phyloP scores from a whole-genome alignment of 75 land plant genomes.

The Pinus tabuliformis region DNA sequence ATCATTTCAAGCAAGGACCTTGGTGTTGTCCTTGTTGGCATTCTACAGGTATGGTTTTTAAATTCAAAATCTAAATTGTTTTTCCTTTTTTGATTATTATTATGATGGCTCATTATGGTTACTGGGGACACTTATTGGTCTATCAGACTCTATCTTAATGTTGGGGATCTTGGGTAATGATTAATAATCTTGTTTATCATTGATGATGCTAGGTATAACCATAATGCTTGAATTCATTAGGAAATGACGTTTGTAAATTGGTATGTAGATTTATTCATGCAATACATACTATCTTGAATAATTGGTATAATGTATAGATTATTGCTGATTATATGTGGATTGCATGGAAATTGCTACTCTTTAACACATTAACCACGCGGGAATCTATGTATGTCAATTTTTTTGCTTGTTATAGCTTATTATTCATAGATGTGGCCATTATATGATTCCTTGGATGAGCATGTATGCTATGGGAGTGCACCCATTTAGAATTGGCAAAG shows the following conservation, averaged over 20 bases:
- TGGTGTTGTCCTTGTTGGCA: conserved; percentile 25
- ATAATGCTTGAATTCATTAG: background rate
- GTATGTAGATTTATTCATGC: background rate
- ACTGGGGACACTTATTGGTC: no score
- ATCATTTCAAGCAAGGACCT: conserved; percentile 22
- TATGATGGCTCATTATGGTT: no score
- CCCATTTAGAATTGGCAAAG: no score
- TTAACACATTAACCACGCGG: background rate
- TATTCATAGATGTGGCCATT: background rate
- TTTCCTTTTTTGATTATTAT: background rate
- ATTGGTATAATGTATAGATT: background rate
- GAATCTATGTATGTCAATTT: background rate
- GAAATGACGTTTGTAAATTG: background rate
- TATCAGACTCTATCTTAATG: no score
- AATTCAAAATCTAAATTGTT: background rate
- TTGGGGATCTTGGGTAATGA: no score
- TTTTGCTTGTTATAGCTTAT: background rate
- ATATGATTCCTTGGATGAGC: no score
- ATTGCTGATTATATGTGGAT: background rate
- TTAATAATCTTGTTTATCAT: no score
- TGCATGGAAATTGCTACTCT: background rate
- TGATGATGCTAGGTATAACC: no score
- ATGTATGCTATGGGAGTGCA: no score
- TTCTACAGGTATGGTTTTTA: conserved; percentile 18
- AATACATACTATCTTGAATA: background rate